Evolutionary conservation across 768 basidiomycete genomes (phyloP).

Genomic region (Boletus pseudopeckii): DNA sequence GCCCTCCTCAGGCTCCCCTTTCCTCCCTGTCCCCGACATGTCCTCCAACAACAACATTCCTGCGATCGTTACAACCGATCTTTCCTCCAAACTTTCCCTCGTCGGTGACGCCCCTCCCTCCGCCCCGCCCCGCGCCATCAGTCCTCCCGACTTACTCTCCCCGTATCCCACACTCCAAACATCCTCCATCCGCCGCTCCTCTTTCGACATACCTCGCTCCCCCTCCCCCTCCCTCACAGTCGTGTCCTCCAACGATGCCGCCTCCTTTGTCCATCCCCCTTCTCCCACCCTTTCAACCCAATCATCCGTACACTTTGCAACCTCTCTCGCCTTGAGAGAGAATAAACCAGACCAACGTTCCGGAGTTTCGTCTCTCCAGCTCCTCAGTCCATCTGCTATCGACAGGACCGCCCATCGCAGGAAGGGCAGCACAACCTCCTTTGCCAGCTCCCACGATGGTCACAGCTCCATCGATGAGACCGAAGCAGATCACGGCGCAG

Average conservation of each 20-base stretch:
- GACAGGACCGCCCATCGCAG: slow-evolving; percentile 42
- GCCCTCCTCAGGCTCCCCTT: neutral
- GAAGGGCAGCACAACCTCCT: slow-evolving; percentile 57
- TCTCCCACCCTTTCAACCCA: slow-evolving; percentile 73
- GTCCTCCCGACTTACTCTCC: slow-evolving; percentile 22
- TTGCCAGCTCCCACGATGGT: slow-evolving; percentile 41
- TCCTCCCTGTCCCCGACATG: slow-evolving; percentile 12
- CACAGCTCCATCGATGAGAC: slow-evolving; percentile 41
- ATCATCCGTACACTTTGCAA: slow-evolving; percentile 58
- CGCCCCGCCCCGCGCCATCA: neutral
- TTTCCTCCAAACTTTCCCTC: slow-evolving; percentile 31
- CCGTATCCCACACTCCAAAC: slow-evolving; percentile 7
- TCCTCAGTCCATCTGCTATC: slow-evolving; percentile 44
- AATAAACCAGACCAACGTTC: slow-evolving; percentile 60
- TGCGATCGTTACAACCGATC: slow-evolving; percentile 35
- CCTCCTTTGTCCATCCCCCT: slow-evolving; percentile 48
- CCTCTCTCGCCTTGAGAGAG: slow-evolving; percentile 57
- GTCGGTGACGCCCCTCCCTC: neutral
- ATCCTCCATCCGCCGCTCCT: slow-evolving; percentile 15
- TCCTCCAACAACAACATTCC: slow-evolving; percentile 23
- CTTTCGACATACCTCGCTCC: slow-evolving; percentile 31
- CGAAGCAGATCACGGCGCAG: slow-evolving; percentile 43
- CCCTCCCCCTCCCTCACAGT: slow-evolving; percentile 30
- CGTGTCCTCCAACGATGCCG: slow-evolving; percentile 42
- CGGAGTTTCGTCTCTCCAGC: slow-evolving; percentile 49